These are phyloP conservation scores for Cordyceps fumosorosea DNA, from an alignment of 2,329 filamentous ascomycete genomes.

Conservation along the genomic window DNA sequence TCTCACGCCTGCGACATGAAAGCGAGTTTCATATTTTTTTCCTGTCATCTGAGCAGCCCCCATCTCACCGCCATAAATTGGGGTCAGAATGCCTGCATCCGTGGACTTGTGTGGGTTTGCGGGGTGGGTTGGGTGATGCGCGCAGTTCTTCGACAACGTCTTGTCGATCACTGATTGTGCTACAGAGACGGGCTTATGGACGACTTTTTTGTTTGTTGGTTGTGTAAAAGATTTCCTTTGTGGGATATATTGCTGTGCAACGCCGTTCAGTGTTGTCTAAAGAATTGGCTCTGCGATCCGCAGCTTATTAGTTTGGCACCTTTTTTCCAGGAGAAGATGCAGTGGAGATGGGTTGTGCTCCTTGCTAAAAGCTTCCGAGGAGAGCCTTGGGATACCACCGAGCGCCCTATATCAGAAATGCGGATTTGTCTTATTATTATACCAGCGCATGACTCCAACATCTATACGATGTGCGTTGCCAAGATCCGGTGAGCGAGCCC, in stretches of 20 bases:
- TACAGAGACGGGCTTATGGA: neutral
- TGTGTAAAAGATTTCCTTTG: no score
- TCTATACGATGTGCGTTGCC: neutral
- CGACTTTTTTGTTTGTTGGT: no score
- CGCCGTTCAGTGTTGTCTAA: no score
- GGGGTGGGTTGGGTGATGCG: conserved; percentile 12
- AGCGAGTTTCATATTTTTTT: neutral
- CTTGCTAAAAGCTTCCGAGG: neutral
- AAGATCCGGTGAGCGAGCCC: neutral
- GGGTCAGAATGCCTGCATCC: neutral
- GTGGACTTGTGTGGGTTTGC: conserved; percentile 2
- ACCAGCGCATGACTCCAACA: neutral
- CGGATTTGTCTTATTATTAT: neutral
- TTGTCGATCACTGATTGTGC: neutral
- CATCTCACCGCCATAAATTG: conserved; percentile 1
- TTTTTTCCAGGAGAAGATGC: neutral
- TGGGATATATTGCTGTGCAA: no score
- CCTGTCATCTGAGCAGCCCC: neutral
- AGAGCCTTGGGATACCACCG: neutral
- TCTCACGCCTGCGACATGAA: neutral
- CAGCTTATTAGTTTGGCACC: no score
- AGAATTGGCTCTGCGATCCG: no score
- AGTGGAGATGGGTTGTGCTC: neutral
- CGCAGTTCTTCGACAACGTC: neutral
- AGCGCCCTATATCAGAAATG: neutral